Evolutionary conservation across 768 basidiomycete species (phyloP), one percentile per base, ranked within the genome.

Genomic region (Leucosporidium scottii): DNA sequence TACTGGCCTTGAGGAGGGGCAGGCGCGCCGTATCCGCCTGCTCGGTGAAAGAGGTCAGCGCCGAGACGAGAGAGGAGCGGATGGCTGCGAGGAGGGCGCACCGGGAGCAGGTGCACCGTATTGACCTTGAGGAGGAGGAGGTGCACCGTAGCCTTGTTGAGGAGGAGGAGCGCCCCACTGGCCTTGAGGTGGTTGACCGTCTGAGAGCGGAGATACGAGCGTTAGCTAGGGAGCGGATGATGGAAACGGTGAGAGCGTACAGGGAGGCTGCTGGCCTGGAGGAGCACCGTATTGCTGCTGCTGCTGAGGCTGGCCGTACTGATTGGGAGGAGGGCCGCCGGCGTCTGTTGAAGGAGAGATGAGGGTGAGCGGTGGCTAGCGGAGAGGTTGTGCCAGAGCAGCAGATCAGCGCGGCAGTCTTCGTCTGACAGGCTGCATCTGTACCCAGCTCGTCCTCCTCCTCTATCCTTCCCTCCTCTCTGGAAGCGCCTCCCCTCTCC

Each of bases 221-320:
- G 27, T 54, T 27, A 54, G 25, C 51, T 17, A 13, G 53, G 12
- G 8, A 2, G 9, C 2, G 53, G 20, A 7, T 2, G 23, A 21
- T 5, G 1, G 39, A 3, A 3, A 54, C 27, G 25, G 53, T 6
- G 27, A 20, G 12, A 28, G 53, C 53, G 25, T 27, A 54, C 53
- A 54, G 5, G 15, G 15, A 15, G 27, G 25, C 20, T 54, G 30
- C 13, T 18, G 25, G n/a, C 13, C 25, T 30, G 53, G 30, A 17
- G 27, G 51, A 54, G 53, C 25, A 13, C 53, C 53, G 53, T 54
- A 54, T 21, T 57, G 56, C 31, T 57, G 55, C 55, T 56, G 55
- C 49, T 50, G 51, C 8, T 25, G 56, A 21, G 56, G 56, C 20
- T 31, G 56, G 31, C 20, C 56, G 56, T 34, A 57, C 53, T 44